phyloP scores from a whole-genome alignment of 164 flowering plant species.

The Akebia trifoliata region DNA sequence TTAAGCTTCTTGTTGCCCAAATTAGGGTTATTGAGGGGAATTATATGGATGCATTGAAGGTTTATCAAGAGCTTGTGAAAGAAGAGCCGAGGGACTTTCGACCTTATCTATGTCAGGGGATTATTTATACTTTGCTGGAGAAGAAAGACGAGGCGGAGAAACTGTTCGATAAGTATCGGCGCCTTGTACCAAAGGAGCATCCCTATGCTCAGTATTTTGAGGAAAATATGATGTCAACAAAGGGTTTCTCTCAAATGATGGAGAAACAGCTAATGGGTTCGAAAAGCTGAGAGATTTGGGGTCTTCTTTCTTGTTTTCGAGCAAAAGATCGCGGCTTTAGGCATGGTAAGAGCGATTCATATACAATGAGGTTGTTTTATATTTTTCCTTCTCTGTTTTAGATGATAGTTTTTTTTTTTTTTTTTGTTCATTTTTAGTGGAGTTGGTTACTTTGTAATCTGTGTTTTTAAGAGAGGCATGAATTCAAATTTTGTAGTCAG shows the following conservation, averaged over 20 bases:
- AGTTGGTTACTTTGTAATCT: too few species aligned
- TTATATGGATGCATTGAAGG: conserved; percentile 63
- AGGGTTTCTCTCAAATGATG: conserved; percentile 49
- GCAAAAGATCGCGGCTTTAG: too few species aligned
- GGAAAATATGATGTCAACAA: conserved; percentile 60
- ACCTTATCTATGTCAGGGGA: conserved; percentile 88
- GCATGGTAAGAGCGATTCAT: too few species aligned
- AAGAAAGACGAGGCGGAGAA: conserved; percentile 73
- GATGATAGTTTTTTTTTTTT: too few species aligned
- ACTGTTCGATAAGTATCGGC: conserved; percentile 59
- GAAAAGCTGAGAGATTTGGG: conserved; percentile 26
- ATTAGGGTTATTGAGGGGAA: conserved; percentile 57
- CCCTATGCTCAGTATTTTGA: conserved; percentile 66
- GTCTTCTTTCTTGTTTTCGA: too few species aligned
- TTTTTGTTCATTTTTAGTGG: too few species aligned
- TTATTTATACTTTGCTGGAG: conserved; percentile 65
- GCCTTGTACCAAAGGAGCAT: conserved; percentile 73
- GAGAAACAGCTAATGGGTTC: conserved; percentile 37
- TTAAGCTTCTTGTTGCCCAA: conserved; percentile 75
- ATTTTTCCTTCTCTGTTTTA: too few species aligned
- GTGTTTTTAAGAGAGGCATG: too few species aligned
- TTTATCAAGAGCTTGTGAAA: conserved; percentile 69
- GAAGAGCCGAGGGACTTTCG: conserved; percentile 91
- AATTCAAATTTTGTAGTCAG: too few species aligned
- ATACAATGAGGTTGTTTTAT: too few species aligned